Conservation (phyloP, 176 grass and related monocot genomes). For the Paspalum vaginatum region DNA sequence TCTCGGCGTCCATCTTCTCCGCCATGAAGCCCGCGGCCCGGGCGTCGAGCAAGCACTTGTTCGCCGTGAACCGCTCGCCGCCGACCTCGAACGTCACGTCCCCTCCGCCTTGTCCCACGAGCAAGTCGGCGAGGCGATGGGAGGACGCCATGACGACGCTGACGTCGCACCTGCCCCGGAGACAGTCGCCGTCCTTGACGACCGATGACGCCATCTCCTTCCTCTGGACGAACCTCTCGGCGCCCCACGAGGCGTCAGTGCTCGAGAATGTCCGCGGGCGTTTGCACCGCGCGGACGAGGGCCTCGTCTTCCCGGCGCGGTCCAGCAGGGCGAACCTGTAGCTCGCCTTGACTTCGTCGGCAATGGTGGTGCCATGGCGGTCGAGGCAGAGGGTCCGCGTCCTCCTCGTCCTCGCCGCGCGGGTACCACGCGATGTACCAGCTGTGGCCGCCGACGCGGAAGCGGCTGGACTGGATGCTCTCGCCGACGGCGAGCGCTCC, state of each 20-base stretch:
- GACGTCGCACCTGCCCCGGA: background rate
- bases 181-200: background rate
- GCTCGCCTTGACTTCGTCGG: background rate
- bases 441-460: conserved; percentile 7
- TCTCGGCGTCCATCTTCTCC: too few species aligned
- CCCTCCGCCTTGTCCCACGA: background rate
- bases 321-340: background rate
- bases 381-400: background rate
- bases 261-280: background rate
- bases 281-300: background rate
- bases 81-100: conserved; percentile 31
- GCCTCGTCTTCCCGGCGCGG: background rate
- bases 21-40: background rate
- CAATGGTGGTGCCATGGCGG: background rate
- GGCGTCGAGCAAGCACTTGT: conserved; percentile 35
- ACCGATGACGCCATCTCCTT: background rate
- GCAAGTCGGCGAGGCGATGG: conserved; percentile 10
- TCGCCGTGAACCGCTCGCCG: conserved; percentile 10
- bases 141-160: background rate
- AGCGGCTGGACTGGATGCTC: background rate
- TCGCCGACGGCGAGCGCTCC: background rate
- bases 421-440: conserved; percentile 16
- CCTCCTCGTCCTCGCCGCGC: background rate
- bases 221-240: background rate
- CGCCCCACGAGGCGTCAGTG: background rate